Evolutionary conservation across 2,329 filamentous ascomycete genomes (phyloP), one percentile per base, ranked within the genome.

Genomic region (Coccinonectria pachysandricola): DNA sequence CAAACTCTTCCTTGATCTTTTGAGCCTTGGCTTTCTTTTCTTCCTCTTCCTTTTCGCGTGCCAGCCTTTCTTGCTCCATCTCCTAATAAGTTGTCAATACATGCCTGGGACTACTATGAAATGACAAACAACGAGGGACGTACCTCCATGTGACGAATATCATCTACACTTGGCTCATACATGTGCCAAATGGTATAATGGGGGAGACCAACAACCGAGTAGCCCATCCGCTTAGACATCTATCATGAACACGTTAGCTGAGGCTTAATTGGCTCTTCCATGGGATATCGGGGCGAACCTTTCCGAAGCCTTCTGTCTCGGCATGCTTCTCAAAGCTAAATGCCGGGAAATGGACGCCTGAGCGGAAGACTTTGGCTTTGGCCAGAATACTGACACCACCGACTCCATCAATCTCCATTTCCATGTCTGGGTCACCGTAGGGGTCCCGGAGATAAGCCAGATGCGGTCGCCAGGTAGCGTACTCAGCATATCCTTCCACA

Each of bases 181-280:
- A 98, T 67, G 76, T 98, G 91, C 91, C 91, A 98, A 40, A 98
- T 95, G 1, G 86, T 94, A 56, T 98, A 98, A 53, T 98, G 91
- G 6, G 91, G 91, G 23, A 98, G 68, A 16, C 91, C 91, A 32
- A 98, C 81, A 11, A 98, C 91, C 0, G 87, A 94, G 50, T 84
- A 96, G 33, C 81, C 70, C 91, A 98, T 96, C 34, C 84, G 79
- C 56, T 85, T 91, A 10, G 91, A 84, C 91, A 98, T 98, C 87
- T 94, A 36, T 21, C 27, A 14, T 15, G 23, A 21, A 10, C 15
- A 24, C 23, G 35, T 47, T 12, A 48, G 27, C 12, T 16, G 19
- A 19, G 24, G 13, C 12, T 23, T 12, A 7, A 11, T 12, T 12
- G 15, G 6, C 7, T 23, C 28, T 9, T 12, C 10, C 15, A 10